A percentile compares a stretch with the other conserved stretches of the same genome.
Conservation (phyloP, 2,329 filamentous ascomycete genomes). For the Xylariaceae sp. region DNA sequence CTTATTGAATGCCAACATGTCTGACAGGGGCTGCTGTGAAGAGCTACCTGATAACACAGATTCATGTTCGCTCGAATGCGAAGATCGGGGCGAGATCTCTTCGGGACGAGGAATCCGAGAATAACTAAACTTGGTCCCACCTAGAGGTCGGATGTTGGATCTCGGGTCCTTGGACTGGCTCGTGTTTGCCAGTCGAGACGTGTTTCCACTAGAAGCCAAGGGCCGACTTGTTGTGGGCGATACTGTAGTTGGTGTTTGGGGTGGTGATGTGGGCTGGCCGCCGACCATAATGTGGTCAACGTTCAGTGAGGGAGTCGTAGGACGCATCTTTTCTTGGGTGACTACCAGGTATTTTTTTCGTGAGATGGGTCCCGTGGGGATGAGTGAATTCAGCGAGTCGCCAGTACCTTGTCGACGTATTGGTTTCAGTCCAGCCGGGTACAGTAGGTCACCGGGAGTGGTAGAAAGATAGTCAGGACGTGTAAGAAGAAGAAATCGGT, state of each 20-base stretch:
- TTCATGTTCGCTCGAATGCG: constrained; percentile 29
- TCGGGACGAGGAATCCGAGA: constrained; percentile 27
- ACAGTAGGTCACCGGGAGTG: constrained; percentile 32
- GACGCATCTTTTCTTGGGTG: constrained; percentile 26
- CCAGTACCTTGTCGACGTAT: constrained; percentile 28
- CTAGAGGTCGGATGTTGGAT: constrained; percentile 33
- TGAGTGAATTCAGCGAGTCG: constrained; percentile 24
- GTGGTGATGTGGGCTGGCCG: constrained; percentile 37
- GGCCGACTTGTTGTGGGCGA: constrained; percentile 29
- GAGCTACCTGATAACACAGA: constrained; percentile 27
- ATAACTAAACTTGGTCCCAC: constrained; percentile 31
- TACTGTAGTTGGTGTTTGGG: constrained; percentile 37
- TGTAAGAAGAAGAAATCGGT: constrained; percentile 18
- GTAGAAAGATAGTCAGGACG: constrained; percentile 16
- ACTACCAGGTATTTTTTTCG: constrained; percentile 18
- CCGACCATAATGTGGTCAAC: constrained; percentile 23
- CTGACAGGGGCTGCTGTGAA: constrained; percentile 28
- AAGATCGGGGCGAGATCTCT: constrained; percentile 32
- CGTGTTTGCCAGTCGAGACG: constrained; percentile 20
- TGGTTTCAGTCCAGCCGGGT: constrained; percentile 28
- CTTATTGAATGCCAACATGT: constrained; percentile 21
- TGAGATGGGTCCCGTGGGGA: constrained; percentile 26
- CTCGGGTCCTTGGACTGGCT: constrained; percentile 25
- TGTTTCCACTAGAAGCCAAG: constrained; percentile 20
- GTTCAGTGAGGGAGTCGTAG: constrained; percentile 29